Base-by-base conservation (phyloP, 108 stramenopile genomes). In the Skeletonema marinoi region DNA sequence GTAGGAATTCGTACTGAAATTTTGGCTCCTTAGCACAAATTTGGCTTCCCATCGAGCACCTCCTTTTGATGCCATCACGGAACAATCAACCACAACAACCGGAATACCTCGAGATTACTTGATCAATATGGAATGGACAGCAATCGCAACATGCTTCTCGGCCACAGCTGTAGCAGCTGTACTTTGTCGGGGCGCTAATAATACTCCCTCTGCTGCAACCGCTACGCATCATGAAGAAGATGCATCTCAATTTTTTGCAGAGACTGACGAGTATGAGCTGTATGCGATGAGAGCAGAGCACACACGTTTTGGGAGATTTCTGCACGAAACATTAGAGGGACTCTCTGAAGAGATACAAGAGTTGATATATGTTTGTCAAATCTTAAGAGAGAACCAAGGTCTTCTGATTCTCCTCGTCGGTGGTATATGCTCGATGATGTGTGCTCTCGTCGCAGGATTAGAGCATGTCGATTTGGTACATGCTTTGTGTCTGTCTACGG, bases 351-450 rank as follows among this genome's bases (percentile, higher is more conserved):
- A 74, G 14, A 29, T 81, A n/a, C 69, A 81, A 21, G 74, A 81
- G 32, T 32, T 81, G 25, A 41, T 70, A 0, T 81, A 71, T 50
- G 74, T 81, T 7, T 74, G 46, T 44, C 68, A 68, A 6, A 31
- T 81, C 35, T 30, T 81, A 48, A 70, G 65, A 50, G 80, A 81
- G 33, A 66, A 81, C 25, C 56, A 19, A 19, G 70, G 73, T 17
- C 50, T 81, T 19, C 54, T 74, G 0, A 19, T 81, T 33, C 70
- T 81, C n/a, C 74, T 81, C 12, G 10, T 74, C 8, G 74, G 73
- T 35, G 80, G 80, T 12, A 51, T 81, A 32, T 38, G 70, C 6
- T 74, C 73, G 2, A 81, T 81, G 80, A 74, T 70, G 68, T 54
- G 75, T 61, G 74, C 80, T 9, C 44, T 81, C 0, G 11, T 75